Evolutionary conservation across 2,329 filamentous ascomycete genomes (phyloP).

Genomic region (Penicillium italicum): DNA sequence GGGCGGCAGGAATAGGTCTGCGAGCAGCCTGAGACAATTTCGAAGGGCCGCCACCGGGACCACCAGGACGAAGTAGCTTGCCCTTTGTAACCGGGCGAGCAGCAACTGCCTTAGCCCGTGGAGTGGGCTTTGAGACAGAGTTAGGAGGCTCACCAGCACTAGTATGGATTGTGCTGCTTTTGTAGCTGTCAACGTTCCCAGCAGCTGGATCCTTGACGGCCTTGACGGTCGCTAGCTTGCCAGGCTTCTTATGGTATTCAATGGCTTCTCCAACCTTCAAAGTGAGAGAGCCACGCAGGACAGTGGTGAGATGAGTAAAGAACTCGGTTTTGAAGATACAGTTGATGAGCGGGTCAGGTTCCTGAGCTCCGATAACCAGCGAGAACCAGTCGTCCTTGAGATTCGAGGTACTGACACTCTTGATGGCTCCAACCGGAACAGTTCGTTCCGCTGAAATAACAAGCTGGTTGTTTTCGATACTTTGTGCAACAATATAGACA

Average conservation of each 20-base stretch:
- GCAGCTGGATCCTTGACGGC: slow-evolving; percentile 80
- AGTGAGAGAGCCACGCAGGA: slow-evolving; percentile 74
- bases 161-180: slow-evolving; percentile 88
- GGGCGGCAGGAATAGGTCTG: slow-evolving; percentile 35
- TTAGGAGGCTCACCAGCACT: slow-evolving; percentile 76
- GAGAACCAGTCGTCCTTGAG: slow-evolving; percentile 96
- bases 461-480: slow-evolving; percentile 74
- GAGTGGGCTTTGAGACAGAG: slow-evolving; percentile 78
- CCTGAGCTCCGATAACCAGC: slow-evolving; percentile 79
- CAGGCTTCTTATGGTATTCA: slow-evolving; percentile 96
- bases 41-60: slow-evolving; percentile 76
- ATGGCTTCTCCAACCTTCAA: slow-evolving; percentile 81
- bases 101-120: slow-evolving; percentile 79
- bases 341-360: slow-evolving; percentile 87
- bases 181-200: slow-evolving; percentile 75
- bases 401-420: slow-evolving; percentile 76
- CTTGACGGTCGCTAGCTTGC: slow-evolving; percentile 85
- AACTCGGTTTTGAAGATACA: slow-evolving; percentile 97
- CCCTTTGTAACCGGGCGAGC: slow-evolving; percentile 89
- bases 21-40: slow-evolving; percentile 54
- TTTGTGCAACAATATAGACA: slow-evolving; percentile 84
- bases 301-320: slow-evolving; percentile 82
- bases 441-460: slow-evolving; percentile 78
- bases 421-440: slow-evolving; percentile 81
- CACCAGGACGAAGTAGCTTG: slow-evolving; percentile 85